A percentile compares a stretch with the other conserved stretches of the same genome.
Evolutionary conservation across 129 eudicot genomes (phyloP).

Genomic region (Tagetes patula): DNA sequence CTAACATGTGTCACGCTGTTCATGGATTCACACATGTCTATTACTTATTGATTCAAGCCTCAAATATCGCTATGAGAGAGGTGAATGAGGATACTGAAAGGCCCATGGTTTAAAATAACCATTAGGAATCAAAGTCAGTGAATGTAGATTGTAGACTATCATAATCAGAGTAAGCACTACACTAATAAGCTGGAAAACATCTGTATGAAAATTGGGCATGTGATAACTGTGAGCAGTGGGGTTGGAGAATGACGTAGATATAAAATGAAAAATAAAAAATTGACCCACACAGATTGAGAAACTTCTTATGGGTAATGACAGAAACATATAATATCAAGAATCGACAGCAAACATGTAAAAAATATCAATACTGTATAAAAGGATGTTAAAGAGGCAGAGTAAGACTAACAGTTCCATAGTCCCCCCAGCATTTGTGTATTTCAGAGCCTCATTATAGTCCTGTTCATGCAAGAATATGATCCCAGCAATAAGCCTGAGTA

Average conservation of each 20-base stretch:
- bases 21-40: not conserved
- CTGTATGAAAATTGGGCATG: not conserved
- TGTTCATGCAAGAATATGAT: constrained; percentile 82
- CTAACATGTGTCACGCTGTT: not conserved
- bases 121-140: not conserved
- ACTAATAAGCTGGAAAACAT: not conserved
- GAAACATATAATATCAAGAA: constrained; percentile 1
- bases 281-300: not conserved
- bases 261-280: not conserved
- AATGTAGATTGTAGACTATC: not conserved
- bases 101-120: constrained; percentile 15
- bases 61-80: not conserved
- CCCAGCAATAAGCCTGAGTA: constrained; percentile 83
- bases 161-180: not conserved
- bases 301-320: not conserved
- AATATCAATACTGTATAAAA: not conserved
- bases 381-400: constrained; percentile 17
- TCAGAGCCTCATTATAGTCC: constrained; percentile 82
- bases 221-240: not conserved
- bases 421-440: constrained; percentile 84
- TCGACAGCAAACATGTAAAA: constrained; percentile 5
- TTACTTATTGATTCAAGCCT: constrained; percentile 12
- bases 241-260: not conserved
- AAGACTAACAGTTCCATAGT: constrained; percentile 88
- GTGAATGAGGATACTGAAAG: not conserved